These are phyloP conservation scores for Geranium incanum DNA, from an alignment of 441 rosid species.

Conservation along the genomic window DNA sequence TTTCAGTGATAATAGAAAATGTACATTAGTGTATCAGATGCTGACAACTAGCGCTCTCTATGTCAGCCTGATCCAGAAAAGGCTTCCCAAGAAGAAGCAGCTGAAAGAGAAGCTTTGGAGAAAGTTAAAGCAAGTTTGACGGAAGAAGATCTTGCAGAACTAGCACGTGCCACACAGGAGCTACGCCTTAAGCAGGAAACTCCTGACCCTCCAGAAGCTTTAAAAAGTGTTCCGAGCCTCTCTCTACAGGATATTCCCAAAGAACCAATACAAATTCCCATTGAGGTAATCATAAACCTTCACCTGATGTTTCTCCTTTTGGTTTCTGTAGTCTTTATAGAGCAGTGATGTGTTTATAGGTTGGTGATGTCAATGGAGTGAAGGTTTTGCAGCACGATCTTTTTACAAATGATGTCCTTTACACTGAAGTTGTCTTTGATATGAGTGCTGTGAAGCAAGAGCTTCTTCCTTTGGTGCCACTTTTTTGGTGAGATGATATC, in stretches of 20 bases:
- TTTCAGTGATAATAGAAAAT: constrained; percentile 9
- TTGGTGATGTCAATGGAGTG: constrained; percentile 73
- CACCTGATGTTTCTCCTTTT: constrained; percentile 7
- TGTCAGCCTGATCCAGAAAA: constrained; percentile 82
- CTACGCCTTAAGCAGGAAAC: constrained; percentile 80
- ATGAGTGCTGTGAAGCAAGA: constrained; percentile 69
- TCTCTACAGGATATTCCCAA: constrained; percentile 72
- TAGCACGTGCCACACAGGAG: constrained; percentile 73
- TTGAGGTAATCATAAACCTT: constrained; percentile 42
- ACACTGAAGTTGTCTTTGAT: constrained; percentile 74
- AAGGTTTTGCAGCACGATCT: constrained; percentile 80
- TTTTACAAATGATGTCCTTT: constrained; percentile 85
- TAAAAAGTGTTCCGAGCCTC: constrained; percentile 69
- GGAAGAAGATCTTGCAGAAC: constrained; percentile 77
- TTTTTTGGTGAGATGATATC: constrained; percentile 64
- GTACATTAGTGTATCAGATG: constrained; percentile 7
- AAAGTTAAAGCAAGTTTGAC: constrained; percentile 71
- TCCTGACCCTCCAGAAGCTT: constrained; percentile 85
- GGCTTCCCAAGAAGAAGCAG: constrained; percentile 69
- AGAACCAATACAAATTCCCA: constrained; percentile 64
- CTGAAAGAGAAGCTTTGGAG: constrained; percentile 53
- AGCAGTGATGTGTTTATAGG: constrained; percentile 33
- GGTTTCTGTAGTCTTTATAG: constrained; percentile 13
- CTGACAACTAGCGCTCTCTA: constrained; percentile 12
- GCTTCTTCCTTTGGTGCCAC: constrained; percentile 75